Base-by-base conservation (phyloP, 805 yeast genomes). In the Ogataea corticis region DNA sequence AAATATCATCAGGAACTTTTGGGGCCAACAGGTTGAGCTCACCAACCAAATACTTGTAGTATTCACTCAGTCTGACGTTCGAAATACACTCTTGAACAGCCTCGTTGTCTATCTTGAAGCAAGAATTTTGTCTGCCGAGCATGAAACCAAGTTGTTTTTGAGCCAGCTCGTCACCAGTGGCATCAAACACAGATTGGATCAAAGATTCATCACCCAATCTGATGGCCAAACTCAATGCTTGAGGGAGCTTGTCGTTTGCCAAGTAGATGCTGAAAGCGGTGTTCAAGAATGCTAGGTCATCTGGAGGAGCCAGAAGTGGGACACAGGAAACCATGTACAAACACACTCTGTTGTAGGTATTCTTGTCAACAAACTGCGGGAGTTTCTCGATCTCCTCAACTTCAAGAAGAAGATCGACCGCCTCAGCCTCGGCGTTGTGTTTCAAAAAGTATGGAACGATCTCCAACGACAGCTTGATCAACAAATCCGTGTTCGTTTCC, bases 391-490 rank as follows among this genome's bases (percentile, higher is more conserved):
- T 85, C 44, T 82, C 73, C 68, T 94, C 99, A 45, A 94, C 80
- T 68, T 94, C 99, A 48, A 90, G 73, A 52, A 94, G 75, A 55
- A 94, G 72, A 68, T 94, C 99, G 19, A 94, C 96, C 1, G 99
- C 99, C 63, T 94, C 99, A 16, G 97, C 96, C 68, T 94, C 99
- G 33, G 97, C 98, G 63, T 94, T 92, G 69, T 92, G 97, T 61
- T 87, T 82, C 55, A 94, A 75, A 70, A 94, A 92, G 59, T 83
- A 86, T 31, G 96, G 97, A 32, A 87, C 91, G 56, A 94, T 83
- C 55, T 83, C 79, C 56, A 87, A 68, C 6, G 96, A 78, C 54
- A 94, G 75, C 38, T 77, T 73, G 44, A 85, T 67, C 51, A 94
- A 72, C 25, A 49, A 36, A 12, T 56, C 59, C 12, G 54, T 42